Conservation (phyloP, 768 basidiomycete species). For the Cyclocybe cylindracea region DNA sequence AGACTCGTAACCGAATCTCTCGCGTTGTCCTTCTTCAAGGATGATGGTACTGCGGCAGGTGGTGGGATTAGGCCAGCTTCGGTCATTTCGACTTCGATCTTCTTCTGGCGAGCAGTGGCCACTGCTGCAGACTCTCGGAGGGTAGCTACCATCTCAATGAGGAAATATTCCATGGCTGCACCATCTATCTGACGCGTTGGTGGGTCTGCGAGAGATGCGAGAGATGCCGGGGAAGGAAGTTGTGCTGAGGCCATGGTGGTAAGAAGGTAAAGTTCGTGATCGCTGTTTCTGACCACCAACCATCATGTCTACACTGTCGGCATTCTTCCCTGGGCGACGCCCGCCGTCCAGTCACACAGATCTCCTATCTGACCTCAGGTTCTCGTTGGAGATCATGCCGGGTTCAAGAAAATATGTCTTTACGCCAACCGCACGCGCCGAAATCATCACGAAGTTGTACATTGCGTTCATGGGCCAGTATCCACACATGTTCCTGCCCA, state of each 20-base stretch:
- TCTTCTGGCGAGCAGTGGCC: conserved; percentile 65
- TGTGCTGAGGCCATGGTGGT: conserved; percentile 23
- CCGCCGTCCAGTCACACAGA: conserved; percentile 35
- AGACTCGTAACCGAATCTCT: conserved; percentile 46
- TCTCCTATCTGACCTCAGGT: conserved; percentile 71
- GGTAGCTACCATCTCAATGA: conserved; percentile 78
- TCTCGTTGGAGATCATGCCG: conserved; percentile 80
- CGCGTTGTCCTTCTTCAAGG: conserved; percentile 40
- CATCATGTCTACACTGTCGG: conserved; percentile 22
- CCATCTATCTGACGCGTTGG: conserved; percentile 62
- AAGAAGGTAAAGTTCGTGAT: conserved; percentile 13
- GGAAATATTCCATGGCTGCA: conserved; percentile 80
- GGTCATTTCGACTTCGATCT: conserved; percentile 76
- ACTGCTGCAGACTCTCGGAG: conserved; percentile 74
- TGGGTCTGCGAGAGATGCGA: conserved; percentile 66
- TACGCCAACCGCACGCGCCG: conserved; percentile 70
- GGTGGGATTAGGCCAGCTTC: conserved; percentile 73
- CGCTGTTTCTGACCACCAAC: conserved; percentile 12
- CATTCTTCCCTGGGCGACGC: conserved; percentile 26
- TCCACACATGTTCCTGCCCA: conserved; percentile 70
- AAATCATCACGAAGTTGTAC: conserved; percentile 82
- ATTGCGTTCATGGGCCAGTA: conserved; percentile 82
- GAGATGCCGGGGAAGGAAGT: conserved; percentile 18
- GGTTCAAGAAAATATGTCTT: conserved; percentile 78
- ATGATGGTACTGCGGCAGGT: conserved; percentile 38